Conservation (phyloP, 306 rosid genomes). For the Dalbergia cochinchinensis region DNA sequence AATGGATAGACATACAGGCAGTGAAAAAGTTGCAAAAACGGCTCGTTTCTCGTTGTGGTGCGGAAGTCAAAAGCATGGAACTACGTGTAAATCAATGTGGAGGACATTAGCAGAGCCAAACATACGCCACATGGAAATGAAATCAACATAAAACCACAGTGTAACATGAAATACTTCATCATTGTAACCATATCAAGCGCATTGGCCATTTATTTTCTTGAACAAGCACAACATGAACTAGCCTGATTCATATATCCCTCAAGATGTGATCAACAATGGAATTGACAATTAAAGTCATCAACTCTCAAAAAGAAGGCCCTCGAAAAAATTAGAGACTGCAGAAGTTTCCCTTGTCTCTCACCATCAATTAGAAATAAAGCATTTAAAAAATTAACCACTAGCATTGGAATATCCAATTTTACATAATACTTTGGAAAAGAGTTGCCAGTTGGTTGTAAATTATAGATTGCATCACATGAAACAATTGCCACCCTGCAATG, state of each 20-base stretch:
- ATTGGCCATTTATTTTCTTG: conserved; percentile 32
- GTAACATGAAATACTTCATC: conserved; percentile 17
- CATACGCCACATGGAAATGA: conserved; percentile 35
- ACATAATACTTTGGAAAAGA: not conserved
- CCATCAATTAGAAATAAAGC: conserved; percentile 27
- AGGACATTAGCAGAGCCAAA: conserved; percentile 36
- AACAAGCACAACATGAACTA: conserved; percentile 37
- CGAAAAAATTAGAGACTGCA: not conserved
- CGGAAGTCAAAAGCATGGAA: conserved; percentile 99
- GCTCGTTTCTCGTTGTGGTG: conserved; percentile 93
- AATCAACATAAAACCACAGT: conserved; percentile 31
- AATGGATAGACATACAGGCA: conserved; percentile 91
- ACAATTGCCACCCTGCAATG: not conserved
- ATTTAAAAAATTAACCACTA: conserved; percentile 16
- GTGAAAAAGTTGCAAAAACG: conserved; percentile 98
- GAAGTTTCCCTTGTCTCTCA: conserved; percentile 11
- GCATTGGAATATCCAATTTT: conserved; percentile 34
- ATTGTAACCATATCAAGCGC: conserved; percentile 11
- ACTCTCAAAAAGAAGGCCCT: conserved; percentile 22
- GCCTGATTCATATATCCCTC: conserved; percentile 20
- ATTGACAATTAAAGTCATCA: conserved; percentile 28
- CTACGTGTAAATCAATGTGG: conserved; percentile 63
- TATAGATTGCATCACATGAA: not conserved
- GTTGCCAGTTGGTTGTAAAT: not conserved
- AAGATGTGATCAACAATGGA: conserved; percentile 27